phyloP scores from a whole-genome alignment of 371 early-diverging fungal species.

The Catenaria anguillulae region DNA sequence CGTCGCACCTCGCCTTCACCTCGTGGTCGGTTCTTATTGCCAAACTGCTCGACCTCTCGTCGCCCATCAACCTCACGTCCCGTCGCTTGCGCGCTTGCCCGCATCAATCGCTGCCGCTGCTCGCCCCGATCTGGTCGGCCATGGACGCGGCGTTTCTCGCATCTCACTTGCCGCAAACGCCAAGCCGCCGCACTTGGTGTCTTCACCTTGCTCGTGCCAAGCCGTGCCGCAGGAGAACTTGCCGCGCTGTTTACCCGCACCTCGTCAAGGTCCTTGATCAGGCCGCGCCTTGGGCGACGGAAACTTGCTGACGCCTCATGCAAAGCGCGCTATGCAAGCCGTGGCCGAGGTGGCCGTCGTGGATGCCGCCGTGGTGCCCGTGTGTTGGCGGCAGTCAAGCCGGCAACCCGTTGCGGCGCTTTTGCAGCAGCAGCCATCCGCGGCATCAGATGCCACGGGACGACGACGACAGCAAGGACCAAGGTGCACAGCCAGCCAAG shows the following conservation, averaged over 20 bases:
- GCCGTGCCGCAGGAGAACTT: too few species aligned
- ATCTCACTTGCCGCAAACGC: background rate
- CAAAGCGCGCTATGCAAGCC: background rate
- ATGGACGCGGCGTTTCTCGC: background rate
- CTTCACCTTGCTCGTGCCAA: too few species aligned
- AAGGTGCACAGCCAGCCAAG: background rate
- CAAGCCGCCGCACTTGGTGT: background rate
- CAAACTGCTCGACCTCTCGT: background rate
- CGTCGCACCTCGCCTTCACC: background rate
- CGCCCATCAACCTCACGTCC: background rate
- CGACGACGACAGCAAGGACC: background rate
- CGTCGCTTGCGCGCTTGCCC: background rate
- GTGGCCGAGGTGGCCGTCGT: background rate
- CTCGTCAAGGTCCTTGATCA: background rate
- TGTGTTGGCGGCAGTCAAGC: background rate
- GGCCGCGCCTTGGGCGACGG: background rate
- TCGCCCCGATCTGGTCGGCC: background rate
- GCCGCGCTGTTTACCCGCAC: background rate
- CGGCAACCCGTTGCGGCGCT: background rate
- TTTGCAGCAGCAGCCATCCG: too few species aligned
- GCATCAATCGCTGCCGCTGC: background rate
- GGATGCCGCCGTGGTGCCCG: background rate
- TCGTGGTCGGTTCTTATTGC: background rate
- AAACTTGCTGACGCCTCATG: too few species aligned
- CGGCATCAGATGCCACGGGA: too few species aligned